Conservation (phyloP, 768 basidiomycete species). For the Imleria badia region DNA sequence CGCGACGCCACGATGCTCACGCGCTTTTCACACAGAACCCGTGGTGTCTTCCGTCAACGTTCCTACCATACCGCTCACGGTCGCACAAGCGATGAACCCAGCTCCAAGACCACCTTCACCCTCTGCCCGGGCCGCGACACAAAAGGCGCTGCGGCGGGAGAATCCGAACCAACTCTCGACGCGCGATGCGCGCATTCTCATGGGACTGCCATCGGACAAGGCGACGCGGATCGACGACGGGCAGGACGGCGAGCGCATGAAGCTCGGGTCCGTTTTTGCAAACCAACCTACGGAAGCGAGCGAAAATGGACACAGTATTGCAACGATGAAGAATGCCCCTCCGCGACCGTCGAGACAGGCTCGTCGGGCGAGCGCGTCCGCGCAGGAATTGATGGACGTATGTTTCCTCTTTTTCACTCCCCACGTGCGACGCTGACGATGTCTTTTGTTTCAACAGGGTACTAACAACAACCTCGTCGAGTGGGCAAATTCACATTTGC, state of each 20-base stretch:
- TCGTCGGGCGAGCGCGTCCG: constrained; percentile 41
- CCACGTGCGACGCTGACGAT: neutral
- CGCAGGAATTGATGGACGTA: constrained; percentile 23
- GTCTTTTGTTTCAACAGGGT: neutral
- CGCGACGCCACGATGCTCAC: neutral
- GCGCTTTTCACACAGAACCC: constrained; percentile 55
- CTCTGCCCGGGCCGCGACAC: constrained; percentile 79
- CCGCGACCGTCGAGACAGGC: constrained; percentile 69
- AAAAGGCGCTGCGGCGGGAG: constrained; percentile 81
- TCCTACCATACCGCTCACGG: constrained; percentile 90
- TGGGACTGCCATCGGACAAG: constrained; percentile 50
- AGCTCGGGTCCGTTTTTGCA: constrained; percentile 58
- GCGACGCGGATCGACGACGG: constrained; percentile 18
- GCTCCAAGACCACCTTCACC: constrained; percentile 95
- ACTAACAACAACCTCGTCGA: constrained; percentile 62
- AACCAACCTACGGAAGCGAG: constrained; percentile 31
- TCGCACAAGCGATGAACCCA: constrained; percentile 96
- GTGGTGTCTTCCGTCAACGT: constrained; percentile 97
- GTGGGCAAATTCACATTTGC: constrained; percentile 89
- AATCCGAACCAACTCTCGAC: constrained; percentile 80
- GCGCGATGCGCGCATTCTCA: constrained; percentile 75
- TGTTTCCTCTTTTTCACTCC: constrained; percentile 1
- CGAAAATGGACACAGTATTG: constrained; percentile 9
- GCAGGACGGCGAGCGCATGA: constrained; percentile 44
- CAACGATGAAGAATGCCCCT: constrained; percentile 35